Percentiles rank a stretch among this genome's conserved stretches.
Evolutionary conservation across 768 basidiomycete genomes (phyloP).

Genomic region (Russula ochroleuca): DNA sequence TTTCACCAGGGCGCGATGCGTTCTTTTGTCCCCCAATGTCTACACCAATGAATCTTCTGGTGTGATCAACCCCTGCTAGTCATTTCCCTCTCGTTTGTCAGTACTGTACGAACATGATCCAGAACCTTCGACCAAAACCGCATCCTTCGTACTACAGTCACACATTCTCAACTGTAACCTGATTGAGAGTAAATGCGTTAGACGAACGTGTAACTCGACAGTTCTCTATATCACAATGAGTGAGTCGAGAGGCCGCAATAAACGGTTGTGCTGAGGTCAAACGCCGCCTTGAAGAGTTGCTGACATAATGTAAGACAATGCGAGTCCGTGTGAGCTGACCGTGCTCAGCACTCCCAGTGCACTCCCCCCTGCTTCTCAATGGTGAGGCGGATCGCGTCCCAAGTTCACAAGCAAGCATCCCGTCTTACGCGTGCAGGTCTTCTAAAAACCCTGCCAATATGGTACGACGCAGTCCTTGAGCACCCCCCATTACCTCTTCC

Average conservation of each 20-base stretch:
- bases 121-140: neutral
- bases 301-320: conserved; percentile 11
- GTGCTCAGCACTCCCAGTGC: too few relatives aligned
- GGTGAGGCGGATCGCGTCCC: conserved; percentile 77
- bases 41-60: neutral
- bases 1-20: neutral
- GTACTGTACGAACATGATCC: too few relatives aligned
- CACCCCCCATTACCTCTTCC: conserved; percentile 88
- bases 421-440: conserved; percentile 68
- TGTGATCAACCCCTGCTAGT: too few relatives aligned
- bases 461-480: conserved; percentile 81
- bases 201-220: neutral
- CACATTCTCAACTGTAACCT: neutral
- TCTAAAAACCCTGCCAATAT: conserved; percentile 63
- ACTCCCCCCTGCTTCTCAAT: conserved; percentile 37
- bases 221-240: too few relatives aligned
- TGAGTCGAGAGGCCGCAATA: too few relatives aligned
- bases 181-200: neutral
- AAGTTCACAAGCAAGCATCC: conserved; percentile 85
- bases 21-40: neutral
- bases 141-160: neutral
- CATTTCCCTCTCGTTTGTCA: too few relatives aligned
- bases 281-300: too few relatives aligned
- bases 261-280: too few relatives aligned
- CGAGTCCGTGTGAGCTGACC: too few relatives aligned